phyloP scores from a whole-genome alignment of 2,329 filamentous ascomycete species.

The Fusarium bulbicola region DNA sequence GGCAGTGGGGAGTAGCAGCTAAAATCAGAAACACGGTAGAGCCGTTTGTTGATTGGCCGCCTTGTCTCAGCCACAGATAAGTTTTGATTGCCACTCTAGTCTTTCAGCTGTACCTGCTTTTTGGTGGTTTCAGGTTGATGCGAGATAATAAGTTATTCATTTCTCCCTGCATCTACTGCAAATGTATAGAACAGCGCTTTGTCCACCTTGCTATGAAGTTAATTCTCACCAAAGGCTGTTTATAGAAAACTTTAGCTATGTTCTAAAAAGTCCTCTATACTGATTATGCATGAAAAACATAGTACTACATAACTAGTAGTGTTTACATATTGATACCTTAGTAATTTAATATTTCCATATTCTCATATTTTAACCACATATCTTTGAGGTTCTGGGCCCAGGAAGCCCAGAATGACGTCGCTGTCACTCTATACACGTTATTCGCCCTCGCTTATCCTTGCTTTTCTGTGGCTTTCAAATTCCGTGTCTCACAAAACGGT shows the following conservation, averaged over 20 bases:
- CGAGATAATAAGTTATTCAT: rapidly evolving
- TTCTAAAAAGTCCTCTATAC: too few species aligned
- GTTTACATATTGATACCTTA: too few species aligned
- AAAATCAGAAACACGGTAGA: not conserved
- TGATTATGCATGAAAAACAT: rapidly evolving
- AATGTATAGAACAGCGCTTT: not conserved
- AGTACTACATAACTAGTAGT: too few species aligned
- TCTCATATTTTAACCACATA: not conserved
- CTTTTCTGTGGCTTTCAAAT: not conserved
- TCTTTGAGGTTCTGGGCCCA: not conserved
- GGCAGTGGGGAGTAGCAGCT: not conserved
- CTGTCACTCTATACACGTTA: not conserved
- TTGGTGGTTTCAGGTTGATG: not conserved
- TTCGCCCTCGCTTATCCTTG: not conserved
- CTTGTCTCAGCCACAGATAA: not conserved
- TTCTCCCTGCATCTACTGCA: rapidly evolving
- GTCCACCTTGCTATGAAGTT: rapidly evolving
- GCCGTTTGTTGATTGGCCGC: not conserved
- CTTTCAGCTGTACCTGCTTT: not conserved
- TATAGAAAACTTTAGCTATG: rapidly evolving
- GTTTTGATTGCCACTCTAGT: not conserved
- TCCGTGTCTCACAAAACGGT: not conserved
- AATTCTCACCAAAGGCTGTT: rapidly evolving
- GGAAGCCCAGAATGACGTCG: not conserved
- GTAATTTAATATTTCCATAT: not conserved